Evolutionary conservation across 176 grass and related monocot species (phyloP).

Genomic region (Aegilops bicornis): DNA sequence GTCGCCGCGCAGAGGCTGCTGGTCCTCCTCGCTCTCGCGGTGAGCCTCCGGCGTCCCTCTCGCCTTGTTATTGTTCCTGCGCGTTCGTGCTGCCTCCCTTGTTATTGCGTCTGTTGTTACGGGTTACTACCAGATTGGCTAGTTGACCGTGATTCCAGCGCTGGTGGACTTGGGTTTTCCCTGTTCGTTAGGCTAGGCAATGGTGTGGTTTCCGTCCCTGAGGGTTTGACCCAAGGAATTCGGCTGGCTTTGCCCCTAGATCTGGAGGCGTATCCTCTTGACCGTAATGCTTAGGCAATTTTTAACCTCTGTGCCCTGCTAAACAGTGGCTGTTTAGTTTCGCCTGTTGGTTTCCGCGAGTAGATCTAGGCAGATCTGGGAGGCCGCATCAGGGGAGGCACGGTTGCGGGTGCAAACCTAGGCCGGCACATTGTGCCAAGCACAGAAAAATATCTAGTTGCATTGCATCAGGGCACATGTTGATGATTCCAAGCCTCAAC

Average conservation of each 20-base stretch:
- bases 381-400: neutral
- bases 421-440: neutral
- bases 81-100: neutral
- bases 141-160: neutral
- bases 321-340: neutral
- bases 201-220: neutral
- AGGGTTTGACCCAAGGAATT: slow-evolving; percentile 9
- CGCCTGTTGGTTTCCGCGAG: neutral
- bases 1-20: slow-evolving; percentile 27
- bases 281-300: neutral
- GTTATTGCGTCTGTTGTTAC: neutral
- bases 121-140: neutral
- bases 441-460: neutral
- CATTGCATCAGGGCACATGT: neutral
- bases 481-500: neutral
- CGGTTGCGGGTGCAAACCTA: neutral
- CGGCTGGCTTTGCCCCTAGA: neutral
- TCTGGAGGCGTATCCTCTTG: neutral
- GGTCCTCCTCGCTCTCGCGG: slow-evolving; percentile 36
- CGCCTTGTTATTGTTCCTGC: neutral
- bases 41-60: neutral
- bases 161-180: neutral
- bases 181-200: no score
- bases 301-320: neutral
- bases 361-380: slow-evolving; percentile 47